Conservation (phyloP, 139 green algal genomes). For the Ostreobium quekettii region DNA sequence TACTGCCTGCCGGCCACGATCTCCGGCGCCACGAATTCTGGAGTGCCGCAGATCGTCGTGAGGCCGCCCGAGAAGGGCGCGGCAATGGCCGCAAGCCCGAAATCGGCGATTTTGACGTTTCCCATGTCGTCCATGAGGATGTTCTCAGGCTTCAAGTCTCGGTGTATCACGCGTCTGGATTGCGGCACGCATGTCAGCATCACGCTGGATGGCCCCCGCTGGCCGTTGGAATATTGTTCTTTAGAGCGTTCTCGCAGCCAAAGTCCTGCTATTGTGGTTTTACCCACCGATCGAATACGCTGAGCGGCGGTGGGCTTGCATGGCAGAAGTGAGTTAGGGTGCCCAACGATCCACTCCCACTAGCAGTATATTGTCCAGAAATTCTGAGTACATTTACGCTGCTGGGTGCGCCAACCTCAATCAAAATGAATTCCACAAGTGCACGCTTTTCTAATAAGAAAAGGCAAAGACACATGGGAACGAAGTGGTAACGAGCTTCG, state of each 20-base stretch:
- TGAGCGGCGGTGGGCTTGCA: not conserved
- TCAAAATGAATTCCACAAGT: too few species aligned
- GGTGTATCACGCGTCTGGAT: slow-evolving; percentile 50
- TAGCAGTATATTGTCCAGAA: too few species aligned
- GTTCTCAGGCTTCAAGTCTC: slow-evolving; percentile 75
- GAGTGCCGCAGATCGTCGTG: slow-evolving; percentile 29
- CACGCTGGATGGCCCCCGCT: not conserved
- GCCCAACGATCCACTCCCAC: too few species aligned
- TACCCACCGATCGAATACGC: not conserved
- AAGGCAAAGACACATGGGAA: too few species aligned
- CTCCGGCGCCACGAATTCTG: slow-evolving; percentile 43
- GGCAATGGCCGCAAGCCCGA: slow-evolving; percentile 54
- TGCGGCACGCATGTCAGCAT: not conserved
- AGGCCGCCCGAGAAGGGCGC: slow-evolving; percentile 37
- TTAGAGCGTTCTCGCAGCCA: too few species aligned
- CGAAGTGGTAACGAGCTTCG: too few species aligned
- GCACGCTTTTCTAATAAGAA: too few species aligned
- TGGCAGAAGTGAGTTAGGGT: not conserved
- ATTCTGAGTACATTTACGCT: too few species aligned
- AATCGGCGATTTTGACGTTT: slow-evolving; percentile 64
- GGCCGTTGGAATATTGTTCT: too few species aligned
- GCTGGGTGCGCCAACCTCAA: too few species aligned
- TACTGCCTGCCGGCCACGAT: slow-evolving; percentile 20
- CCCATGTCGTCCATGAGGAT: slow-evolving; percentile 52
- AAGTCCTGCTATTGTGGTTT: too few species aligned